Evolutionary conservation across 2,329 filamentous ascomycete genomes (phyloP).

Genomic region (Aspergillus oerlinghausenensis): DNA sequence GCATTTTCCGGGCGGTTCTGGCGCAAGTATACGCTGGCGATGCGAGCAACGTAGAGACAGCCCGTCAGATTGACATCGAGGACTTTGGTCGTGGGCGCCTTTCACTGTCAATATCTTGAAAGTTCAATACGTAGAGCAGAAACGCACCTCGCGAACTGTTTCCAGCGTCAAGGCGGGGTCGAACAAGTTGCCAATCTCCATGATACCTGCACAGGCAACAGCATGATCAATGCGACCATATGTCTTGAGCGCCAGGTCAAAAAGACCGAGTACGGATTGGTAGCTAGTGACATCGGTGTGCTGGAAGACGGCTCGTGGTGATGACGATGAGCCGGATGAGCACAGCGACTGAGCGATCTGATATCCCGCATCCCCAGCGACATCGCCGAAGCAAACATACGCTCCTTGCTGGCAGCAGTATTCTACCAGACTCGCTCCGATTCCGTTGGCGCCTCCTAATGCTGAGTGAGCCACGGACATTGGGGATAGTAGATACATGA

Average conservation of each 20-base stretch:
- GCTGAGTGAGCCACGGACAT: not conserved
- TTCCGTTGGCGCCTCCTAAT: conserved; percentile 42
- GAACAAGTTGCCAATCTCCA: conserved; percentile 44
- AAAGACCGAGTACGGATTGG: conserved; percentile 43
- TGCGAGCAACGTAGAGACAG: conserved; percentile 44
- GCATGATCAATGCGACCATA: conserved; percentile 48
- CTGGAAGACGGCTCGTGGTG: conserved; percentile 34
- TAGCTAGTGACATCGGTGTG: conserved; percentile 45
- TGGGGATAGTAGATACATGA: not conserved
- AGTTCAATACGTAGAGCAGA: not conserved
- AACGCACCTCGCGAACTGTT: conserved; percentile 37
- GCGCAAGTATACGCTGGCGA: conserved; percentile 48
- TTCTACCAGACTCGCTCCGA: conserved; percentile 40
- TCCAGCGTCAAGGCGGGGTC: conserved; percentile 42
- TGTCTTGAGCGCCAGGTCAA: conserved; percentile 42
- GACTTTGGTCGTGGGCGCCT: conserved; percentile 30
- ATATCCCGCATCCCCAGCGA: conserved; percentile 30
- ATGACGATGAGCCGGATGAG: conserved; percentile 14
- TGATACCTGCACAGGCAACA: conserved; percentile 45
- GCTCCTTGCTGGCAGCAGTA: conserved; percentile 37
- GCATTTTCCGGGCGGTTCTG: conserved; percentile 30
- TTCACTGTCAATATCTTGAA: not conserved
- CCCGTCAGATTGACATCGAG: conserved; percentile 48
- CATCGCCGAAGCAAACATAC: conserved; percentile 44
- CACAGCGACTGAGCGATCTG: conserved; percentile 12